Conservation (phyloP, 306 rosid genomes). For the Arachis stenosperma region DNA sequence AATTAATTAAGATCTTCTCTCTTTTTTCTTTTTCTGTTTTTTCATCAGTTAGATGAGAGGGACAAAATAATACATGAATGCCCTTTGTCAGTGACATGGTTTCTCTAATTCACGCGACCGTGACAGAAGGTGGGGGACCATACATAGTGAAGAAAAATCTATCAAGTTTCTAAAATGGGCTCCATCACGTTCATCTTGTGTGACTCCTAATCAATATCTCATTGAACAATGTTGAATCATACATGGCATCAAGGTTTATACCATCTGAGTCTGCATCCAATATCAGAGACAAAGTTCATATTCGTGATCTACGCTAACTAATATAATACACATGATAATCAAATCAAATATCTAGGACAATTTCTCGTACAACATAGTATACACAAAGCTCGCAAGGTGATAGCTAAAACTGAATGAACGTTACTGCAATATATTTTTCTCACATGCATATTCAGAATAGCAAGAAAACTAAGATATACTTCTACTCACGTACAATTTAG, state of each 20-base stretch:
- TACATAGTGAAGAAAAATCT: constrained; percentile 16
- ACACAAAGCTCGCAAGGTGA: neutral
- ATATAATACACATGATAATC: neutral
- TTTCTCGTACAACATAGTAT: neutral
- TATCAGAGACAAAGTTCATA: neutral
- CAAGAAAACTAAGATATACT: constrained; percentile 20
- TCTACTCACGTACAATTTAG: neutral
- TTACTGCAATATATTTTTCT: neutral
- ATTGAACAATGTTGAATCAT: neutral
- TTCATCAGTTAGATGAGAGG: neutral
- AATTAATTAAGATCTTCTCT: constrained; percentile 1
- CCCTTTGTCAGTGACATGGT: neutral
- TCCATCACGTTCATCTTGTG: constrained; percentile 10
- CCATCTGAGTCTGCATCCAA: neutral
- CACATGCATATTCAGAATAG: neutral
- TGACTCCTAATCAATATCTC: neutral
- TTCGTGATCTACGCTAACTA: neutral
- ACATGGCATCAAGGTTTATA: neutral
- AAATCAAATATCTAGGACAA: too few relatives aligned
- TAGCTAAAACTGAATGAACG: constrained; percentile 1
- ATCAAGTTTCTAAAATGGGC: neutral
- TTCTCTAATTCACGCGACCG: neutral
- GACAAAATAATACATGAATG: constrained; percentile 16
- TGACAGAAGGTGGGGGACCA: constrained; percentile 9
- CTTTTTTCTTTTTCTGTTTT: neutral